Conservation (phyloP, 306 rosid genomes). For the Prunus mume region DNA sequence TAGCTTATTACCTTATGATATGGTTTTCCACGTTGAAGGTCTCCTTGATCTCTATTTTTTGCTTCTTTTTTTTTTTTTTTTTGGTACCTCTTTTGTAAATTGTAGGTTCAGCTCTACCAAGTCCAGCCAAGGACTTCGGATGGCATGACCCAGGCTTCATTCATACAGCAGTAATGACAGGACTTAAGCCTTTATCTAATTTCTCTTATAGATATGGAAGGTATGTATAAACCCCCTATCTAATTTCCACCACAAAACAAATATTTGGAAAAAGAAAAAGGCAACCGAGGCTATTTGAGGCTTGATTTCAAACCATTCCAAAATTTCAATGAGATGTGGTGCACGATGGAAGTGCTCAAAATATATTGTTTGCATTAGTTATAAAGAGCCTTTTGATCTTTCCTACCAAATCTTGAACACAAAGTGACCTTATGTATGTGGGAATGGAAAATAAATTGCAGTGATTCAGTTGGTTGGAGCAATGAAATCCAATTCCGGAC, state of each 20-base stretch:
- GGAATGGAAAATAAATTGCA: constrained; percentile 12
- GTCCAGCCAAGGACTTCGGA: constrained; percentile 93
- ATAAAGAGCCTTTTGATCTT: not conserved
- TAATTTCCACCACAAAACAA: too few relatives aligned
- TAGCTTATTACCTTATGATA: not conserved
- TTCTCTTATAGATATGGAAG: constrained; percentile 79
- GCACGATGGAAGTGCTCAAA: not conserved
- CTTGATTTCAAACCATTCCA: not conserved
- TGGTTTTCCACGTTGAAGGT: not conserved
- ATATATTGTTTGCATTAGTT: not conserved
- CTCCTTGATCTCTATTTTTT: not conserved
- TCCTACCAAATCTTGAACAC: not conserved
- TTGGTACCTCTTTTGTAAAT: not conserved
- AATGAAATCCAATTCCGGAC: constrained; percentile 49
- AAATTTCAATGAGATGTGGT: not conserved
- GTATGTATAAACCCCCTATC: constrained; percentile 27
- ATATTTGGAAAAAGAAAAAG: not conserved
- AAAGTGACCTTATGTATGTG: not conserved
- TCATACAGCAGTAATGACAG: constrained; percentile 82
- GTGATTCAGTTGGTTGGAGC: constrained; percentile 78
- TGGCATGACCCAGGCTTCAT: constrained; percentile 98
- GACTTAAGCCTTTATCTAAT: constrained; percentile 59
- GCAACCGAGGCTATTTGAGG: too few relatives aligned
- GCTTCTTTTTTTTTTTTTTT: not conserved
- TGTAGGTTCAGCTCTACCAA: constrained; percentile 42